phyloP scores from a whole-genome alignment of 495 filamentous ascomycete genomes.

The Cenococcum geophilum region DNA sequence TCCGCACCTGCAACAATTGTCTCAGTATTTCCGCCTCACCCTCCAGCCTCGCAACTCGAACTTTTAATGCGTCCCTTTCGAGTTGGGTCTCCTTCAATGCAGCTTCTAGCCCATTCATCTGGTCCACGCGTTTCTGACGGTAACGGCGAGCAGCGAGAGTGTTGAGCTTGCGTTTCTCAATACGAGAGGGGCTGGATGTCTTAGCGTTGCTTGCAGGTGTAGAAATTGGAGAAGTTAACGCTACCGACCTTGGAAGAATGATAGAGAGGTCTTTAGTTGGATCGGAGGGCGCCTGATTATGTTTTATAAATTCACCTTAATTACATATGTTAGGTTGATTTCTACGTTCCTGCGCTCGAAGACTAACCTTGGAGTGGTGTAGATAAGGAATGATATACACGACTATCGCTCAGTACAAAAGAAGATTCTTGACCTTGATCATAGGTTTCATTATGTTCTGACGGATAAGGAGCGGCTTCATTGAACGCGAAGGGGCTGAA shows the following conservation, averaged over 20 bases:
- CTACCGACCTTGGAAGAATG: not conserved
- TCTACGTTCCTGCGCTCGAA: not conserved
- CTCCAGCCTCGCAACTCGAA: conserved; percentile 26
- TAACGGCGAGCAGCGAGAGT: conserved; percentile 38
- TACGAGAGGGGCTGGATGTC: conserved; percentile 13
- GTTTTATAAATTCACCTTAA: not conserved
- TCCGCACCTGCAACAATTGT: conserved; percentile 12
- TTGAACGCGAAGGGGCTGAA: not conserved
- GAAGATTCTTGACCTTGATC: not conserved
- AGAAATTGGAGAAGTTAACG: conserved; percentile 3
- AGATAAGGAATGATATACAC: not conserved
- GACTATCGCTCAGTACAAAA: not conserved
- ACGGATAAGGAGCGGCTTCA: not conserved
- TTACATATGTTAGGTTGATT: not conserved
- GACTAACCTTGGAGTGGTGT: not conserved
- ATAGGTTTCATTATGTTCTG: not conserved
- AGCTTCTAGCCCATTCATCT: conserved; percentile 33
- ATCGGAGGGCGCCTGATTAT: not conserved
- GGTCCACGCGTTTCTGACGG: conserved; percentile 38
- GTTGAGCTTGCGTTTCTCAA: conserved; percentile 34
- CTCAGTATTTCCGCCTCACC: conserved; percentile 28
- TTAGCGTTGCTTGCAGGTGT: not conserved
- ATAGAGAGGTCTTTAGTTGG: not conserved
- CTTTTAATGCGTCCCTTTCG: conserved; percentile 25
- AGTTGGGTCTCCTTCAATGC: conserved; percentile 28